A percentile compares a stretch with the other conserved stretches of the same genome.
Evolutionary conservation across 2,329 filamentous ascomycete species (phyloP).

Genomic region (Penicillium sp.): DNA sequence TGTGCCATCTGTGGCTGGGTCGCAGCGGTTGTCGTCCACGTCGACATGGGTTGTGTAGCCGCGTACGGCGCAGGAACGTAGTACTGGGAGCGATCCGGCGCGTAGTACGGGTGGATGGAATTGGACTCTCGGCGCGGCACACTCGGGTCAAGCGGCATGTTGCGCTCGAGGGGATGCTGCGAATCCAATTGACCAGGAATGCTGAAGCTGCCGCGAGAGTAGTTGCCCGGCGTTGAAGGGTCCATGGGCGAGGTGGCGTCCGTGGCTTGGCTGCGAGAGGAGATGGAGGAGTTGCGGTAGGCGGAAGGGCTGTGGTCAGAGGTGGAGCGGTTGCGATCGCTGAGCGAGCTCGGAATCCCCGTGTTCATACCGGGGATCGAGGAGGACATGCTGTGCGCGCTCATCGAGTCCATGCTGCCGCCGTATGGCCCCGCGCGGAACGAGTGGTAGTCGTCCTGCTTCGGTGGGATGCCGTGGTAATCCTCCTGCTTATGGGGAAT

Average conservation of each 20-base stretch:
- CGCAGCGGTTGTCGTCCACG: conserved; percentile 41
- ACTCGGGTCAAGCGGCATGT: conserved; percentile 34
- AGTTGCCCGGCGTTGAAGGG: conserved; percentile 37
- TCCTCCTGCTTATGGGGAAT: conserved; percentile 19
- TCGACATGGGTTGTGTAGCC: conserved; percentile 30
- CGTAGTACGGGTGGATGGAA: conserved; percentile 37
- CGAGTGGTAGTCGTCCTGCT: conserved; percentile 40
- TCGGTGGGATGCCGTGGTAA: conserved; percentile 12
- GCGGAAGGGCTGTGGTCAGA: conserved; percentile 38
- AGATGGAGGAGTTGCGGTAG: conserved; percentile 44
- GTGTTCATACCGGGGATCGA: conserved; percentile 36
- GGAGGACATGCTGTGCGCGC: conserved; percentile 32
- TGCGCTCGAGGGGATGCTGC: conserved; percentile 34
- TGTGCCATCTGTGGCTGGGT: conserved; percentile 41
- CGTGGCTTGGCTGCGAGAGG: conserved; percentile 39
- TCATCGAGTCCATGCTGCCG: conserved; percentile 37
- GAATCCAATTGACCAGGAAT: conserved; percentile 33
- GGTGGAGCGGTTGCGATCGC: conserved; percentile 39
- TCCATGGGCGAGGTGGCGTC: conserved; percentile 43
- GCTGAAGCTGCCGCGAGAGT: conserved; percentile 42
- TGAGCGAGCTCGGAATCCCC: conserved; percentile 33
- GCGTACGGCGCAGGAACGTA: conserved; percentile 38
- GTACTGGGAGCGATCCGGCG: conserved; percentile 36
- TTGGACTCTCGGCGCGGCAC: conserved; percentile 40
- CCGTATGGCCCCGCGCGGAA: conserved; percentile 38